Percentiles rank a stretch among this genome's conserved stretches.
Evolutionary conservation across 2,329 filamentous ascomycete species (phyloP).

Genomic region (Chrysoporthe cubensis): DNA sequence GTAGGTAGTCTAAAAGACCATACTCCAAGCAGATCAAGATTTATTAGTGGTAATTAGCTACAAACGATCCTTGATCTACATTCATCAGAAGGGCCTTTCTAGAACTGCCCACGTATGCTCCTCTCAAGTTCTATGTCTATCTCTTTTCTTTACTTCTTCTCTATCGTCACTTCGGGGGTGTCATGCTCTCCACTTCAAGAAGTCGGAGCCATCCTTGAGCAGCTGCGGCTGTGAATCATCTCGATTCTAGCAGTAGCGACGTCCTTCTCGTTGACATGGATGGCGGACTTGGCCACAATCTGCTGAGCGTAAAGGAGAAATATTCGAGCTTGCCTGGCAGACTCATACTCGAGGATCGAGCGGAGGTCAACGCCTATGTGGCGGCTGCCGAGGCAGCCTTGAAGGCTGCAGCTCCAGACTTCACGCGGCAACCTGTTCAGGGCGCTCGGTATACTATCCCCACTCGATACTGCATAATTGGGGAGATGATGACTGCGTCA

Average conservation of each 20-base stretch:
- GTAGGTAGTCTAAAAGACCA: no score
- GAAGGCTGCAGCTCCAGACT: no score
- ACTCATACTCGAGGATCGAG: constrained; percentile 45
- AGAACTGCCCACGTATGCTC: no score
- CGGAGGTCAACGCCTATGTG: constrained; percentile 42
- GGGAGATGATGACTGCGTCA: constrained; percentile 28
- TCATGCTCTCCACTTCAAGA: neutral
- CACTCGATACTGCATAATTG: constrained; percentile 41
- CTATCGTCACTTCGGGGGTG: neutral
- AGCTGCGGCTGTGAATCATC: neutral
- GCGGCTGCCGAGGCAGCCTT: constrained; percentile 40
- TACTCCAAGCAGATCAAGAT: neutral
- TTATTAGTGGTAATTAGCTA: no score
- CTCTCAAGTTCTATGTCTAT: no score
- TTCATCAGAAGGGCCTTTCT: no score
- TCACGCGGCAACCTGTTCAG: no score
- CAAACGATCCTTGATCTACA: neutral
- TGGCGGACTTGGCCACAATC: constrained; percentile 28
- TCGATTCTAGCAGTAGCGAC: neutral
- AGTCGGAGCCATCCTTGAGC: no score
- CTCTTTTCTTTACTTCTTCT: no score
- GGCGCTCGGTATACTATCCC: constrained; percentile 6
- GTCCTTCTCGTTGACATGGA: constrained; percentile 29
- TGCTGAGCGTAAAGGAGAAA: constrained; percentile 21
- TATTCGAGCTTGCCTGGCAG: constrained; percentile 19